A percentile compares a stretch with the other conserved stretches of the same genome.
These are phyloP conservation scores for Trametes meyenii DNA, from an alignment of 768 basidiomycete genomes.

Conservation along the genomic window DNA sequence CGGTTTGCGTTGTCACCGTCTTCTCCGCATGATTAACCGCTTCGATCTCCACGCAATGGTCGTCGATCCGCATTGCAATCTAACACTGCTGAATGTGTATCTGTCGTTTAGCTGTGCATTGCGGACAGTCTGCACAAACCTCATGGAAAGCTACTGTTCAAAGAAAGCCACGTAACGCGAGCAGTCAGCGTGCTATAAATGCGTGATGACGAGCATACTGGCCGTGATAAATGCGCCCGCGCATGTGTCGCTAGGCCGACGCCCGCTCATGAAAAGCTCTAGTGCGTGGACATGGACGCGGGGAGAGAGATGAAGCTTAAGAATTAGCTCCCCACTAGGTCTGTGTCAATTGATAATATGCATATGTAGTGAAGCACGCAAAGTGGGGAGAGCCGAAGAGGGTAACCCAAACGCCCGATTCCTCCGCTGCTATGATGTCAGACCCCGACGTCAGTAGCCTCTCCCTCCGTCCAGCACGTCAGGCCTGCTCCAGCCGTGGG, in stretches of 20 bases:
- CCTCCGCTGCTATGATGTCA: slow-evolving; percentile 16
- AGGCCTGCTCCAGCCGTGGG: background rate
- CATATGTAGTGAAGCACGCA: background rate
- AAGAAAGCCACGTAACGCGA: too few species aligned
- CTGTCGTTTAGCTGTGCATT: too few species aligned
- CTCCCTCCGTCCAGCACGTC: background rate
- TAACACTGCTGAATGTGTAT: too few species aligned
- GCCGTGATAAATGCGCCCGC: background rate
- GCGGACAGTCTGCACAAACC: too few species aligned
- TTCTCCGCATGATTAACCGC: too few species aligned
- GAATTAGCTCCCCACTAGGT: background rate
- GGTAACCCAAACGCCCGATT: slow-evolving; percentile 5
- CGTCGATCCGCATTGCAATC: too few species aligned
- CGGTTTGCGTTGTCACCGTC: background rate
- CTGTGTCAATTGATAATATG: background rate
- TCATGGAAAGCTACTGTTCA: too few species aligned
- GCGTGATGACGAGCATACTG: too few species aligned
- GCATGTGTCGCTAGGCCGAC: background rate
- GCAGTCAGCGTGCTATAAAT: too few species aligned
- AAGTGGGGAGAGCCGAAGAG: background rate
- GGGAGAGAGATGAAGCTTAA: too few species aligned
- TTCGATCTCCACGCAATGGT: too few species aligned
- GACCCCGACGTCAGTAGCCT: slow-evolving; percentile 14
- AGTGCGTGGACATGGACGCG: background rate
- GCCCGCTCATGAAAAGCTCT: background rate